These are phyloP conservation scores for Schizochytrium sp. DNA, from an alignment of 108 stramenopile species.

Conservation along the genomic window DNA sequence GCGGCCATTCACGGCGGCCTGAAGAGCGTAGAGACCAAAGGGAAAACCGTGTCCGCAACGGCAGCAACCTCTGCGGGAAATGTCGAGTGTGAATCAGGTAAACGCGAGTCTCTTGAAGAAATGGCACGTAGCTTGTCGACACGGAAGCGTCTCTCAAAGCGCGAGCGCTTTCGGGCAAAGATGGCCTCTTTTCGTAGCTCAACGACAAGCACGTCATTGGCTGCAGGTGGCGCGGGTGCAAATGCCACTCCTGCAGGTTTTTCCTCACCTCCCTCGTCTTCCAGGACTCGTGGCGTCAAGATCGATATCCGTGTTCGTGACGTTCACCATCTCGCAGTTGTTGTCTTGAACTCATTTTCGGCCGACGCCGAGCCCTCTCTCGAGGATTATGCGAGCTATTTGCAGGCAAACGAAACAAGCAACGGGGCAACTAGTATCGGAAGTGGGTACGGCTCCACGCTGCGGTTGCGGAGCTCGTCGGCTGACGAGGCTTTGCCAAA, in stretches of 20 bases:
- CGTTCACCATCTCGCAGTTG: not conserved
- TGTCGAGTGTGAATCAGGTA: too few relatives aligned
- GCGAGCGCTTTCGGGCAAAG: not conserved
- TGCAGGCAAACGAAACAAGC: not conserved
- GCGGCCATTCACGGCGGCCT: not conserved
- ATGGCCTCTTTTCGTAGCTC: not conserved
- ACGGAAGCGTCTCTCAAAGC: not conserved
- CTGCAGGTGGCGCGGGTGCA: too few relatives aligned
- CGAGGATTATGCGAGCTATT: not conserved
- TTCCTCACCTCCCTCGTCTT: too few relatives aligned
- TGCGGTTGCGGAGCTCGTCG: not conserved
- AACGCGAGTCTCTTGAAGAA: not conserved
- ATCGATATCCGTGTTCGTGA: not conserved
- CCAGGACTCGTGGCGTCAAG: not conserved
- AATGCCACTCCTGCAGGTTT: too few relatives aligned
- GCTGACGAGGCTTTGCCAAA: not conserved
- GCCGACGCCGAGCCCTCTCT: not conserved
- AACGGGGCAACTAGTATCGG: too few relatives aligned
- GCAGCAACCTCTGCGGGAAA: too few relatives aligned
- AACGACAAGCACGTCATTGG: not conserved
- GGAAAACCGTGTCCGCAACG: too few relatives aligned
- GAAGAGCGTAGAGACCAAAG: not conserved
- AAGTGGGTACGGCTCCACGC: too few relatives aligned
- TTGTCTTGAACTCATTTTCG: not conserved
- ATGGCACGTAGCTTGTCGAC: not conserved